Percentiles rank a stretch among this genome's conserved stretches.
phyloP scores from a whole-genome alignment of 352 stramenopile genomes.

The Plasmopara viticola region DNA sequence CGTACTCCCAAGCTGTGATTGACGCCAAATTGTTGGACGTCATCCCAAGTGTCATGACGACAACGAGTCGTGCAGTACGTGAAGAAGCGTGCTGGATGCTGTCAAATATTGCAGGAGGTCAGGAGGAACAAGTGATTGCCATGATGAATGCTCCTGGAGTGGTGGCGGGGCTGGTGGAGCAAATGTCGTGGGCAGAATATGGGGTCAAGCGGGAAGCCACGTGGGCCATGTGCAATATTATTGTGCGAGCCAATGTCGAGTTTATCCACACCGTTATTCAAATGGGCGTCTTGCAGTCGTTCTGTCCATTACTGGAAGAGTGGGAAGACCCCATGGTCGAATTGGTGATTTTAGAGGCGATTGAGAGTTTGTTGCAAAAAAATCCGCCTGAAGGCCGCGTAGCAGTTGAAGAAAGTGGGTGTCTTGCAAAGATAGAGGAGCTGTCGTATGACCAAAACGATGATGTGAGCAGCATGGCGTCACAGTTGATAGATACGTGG shows the following conservation, averaged over 20 bases:
- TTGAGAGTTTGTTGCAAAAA: slow-evolving; percentile 69
- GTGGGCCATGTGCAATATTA: slow-evolving; percentile 85
- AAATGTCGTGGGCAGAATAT: slow-evolving; percentile 85
- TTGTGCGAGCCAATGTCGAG: slow-evolving; percentile 54
- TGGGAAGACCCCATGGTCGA: slow-evolving; percentile 84
- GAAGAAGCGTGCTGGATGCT: slow-evolving; percentile 87
- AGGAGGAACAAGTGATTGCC: slow-evolving; percentile 64
- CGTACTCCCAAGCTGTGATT: slow-evolving; percentile 68
- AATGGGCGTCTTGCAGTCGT: slow-evolving; percentile 69
- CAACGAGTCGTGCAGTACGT: slow-evolving; percentile 67
- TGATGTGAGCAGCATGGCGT: slow-evolving; percentile 64
- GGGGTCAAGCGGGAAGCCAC: slow-evolving; percentile 78
- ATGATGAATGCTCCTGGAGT: slow-evolving; percentile 71
- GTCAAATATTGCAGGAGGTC: slow-evolving; percentile 75
- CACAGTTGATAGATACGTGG: slow-evolving; percentile 79
- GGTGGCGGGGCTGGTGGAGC: slow-evolving; percentile 58
- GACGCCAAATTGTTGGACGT: slow-evolving; percentile 74
- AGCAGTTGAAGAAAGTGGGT: slow-evolving; percentile 74
- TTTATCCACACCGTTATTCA: slow-evolving; percentile 61
- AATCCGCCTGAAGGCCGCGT: slow-evolving; percentile 51
- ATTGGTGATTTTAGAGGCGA: slow-evolving; percentile 76
- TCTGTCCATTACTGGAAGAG: slow-evolving; percentile 69
- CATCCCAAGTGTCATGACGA: slow-evolving; percentile 77
- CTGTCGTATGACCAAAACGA: slow-evolving; percentile 79
- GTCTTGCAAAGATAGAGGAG: slow-evolving; percentile 71